Conservation (phyloP, 257 asterid genomes). For the Scutellaria minor region DNA sequence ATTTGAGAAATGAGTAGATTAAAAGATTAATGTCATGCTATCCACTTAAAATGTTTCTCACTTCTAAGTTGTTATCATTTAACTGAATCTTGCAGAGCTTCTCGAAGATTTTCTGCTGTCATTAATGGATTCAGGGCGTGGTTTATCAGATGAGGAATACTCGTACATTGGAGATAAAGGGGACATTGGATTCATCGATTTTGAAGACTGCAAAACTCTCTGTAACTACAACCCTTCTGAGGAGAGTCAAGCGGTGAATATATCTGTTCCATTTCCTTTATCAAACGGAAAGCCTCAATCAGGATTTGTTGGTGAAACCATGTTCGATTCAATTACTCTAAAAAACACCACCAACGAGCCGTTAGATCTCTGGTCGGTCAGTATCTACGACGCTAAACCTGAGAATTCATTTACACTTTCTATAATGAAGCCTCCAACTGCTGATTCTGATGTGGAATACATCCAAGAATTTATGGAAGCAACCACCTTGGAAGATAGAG, state of each 20-base stretch:
- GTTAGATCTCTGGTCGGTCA: constrained; percentile 76
- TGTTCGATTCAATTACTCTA: constrained; percentile 58
- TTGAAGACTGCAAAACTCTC: constrained; percentile 52
- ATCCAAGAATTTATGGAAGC: constrained; percentile 64
- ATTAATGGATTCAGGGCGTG: constrained; percentile 50
- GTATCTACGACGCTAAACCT: constrained; percentile 86
- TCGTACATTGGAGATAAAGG: constrained; percentile 78
- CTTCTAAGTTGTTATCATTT: neutral
- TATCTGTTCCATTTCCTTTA: constrained; percentile 81
- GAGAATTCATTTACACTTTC: constrained; percentile 72
- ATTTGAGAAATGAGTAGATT: constrained; percentile 9
- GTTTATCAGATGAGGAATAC: constrained; percentile 78
- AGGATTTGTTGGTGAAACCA: constrained; percentile 66
- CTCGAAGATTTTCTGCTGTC: constrained; percentile 19
- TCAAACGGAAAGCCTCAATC: constrained; percentile 68
- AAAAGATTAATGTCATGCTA: neutral
- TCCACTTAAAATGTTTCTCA: neutral
- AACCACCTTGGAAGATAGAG: constrained; percentile 67
- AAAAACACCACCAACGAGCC: constrained; percentile 57
- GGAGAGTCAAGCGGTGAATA: constrained; percentile 62
- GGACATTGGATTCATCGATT: constrained; percentile 83
- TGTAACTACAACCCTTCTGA: constrained; percentile 67
- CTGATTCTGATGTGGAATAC: constrained; percentile 56
- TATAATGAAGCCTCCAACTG: constrained; percentile 77
- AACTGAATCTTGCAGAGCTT: constrained; percentile 42